Evolutionary conservation across 169 alveolate species (phyloP), one percentile per base, ranked within the genome.

Genomic region (Plasmodium cynomolgi): DNA sequence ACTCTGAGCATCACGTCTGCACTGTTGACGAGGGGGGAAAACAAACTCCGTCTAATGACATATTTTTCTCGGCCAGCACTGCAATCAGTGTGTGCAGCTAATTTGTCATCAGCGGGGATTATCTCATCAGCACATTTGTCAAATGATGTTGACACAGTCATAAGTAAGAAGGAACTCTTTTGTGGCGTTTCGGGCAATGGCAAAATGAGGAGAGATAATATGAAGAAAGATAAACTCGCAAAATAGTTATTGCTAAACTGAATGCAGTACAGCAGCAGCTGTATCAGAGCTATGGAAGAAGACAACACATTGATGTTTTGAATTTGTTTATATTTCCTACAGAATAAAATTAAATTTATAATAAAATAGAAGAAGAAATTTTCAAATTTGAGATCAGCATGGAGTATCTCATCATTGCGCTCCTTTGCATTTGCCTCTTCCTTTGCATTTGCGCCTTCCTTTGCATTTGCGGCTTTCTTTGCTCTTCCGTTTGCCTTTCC

Each of bases 321-420:
- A n/a, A 88, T 80, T 88, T 88, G 94, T 11, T 80, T 79, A 80
- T 88, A 58, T 80, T 79, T 88, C 82, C 90, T 88, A 81, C 94
- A 88, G 50, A 58, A 80, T 58, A 88, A 58, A 58, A 88, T 80
- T 80, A 88, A 44, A 80, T 88, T 88, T 88, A 88, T 56, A 58
- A 88, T 74, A 71, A 88, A 88, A 68, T 88, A 88, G 82, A 88
- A 88, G 82, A 88, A 88, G 34, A 68, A 80, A 15, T 88, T 88
- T 88, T 88, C 94, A 80, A 88, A 88, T 88, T 88, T 88, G n/a
- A 62, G 58, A 80, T 33, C 39, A 13, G 47, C 72, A 11, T 15
- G 17, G n/a, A 56, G 54, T 20, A 29, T 6, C 15, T 84, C 84
- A 39, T 29, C 74, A 8, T n/a, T 83, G 33, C 68, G 13, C 62